Base-by-base conservation (phyloP, 257 asterid genomes). In the Ehretia macrophylla region DNA sequence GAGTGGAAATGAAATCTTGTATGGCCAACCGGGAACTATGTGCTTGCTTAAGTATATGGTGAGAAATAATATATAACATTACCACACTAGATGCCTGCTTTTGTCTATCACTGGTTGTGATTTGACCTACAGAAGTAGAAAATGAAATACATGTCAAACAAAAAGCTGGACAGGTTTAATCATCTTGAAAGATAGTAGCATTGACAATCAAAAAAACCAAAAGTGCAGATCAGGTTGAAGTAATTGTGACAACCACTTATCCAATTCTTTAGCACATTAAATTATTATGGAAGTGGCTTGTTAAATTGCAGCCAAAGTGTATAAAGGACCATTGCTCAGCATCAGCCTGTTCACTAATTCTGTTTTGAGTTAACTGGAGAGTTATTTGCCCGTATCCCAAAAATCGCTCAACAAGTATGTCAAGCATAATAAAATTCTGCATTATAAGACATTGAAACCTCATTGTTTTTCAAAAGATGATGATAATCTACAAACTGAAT, bases 31-130 rank as follows among this genome's bases (percentile, higher is more conserved):
- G 12, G 44, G 32, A 60, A 47, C 14, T 16, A 2, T 8, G 14
- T 21, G 14, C 22, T 37, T 17, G 40, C 23, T 11, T 8, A 48
- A 61, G 53, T 22, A 59, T 55, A 22, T 22, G 52, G 11, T 35
- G 63, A 70, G 60, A 67, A 57, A 48, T 55, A 62, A 62, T 20
- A 39, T n/a, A 58, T 61, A 69, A 58, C 19, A 38, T 80, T 90
- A 90, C 97, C 98, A 91, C 69, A 88, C 93, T 85, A 91, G 71
- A 68, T 85, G 81, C 73, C 87, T 79, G 81, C 73, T 51, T 72
- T 75, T 83, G 84, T 91, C 98, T 54, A 85, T 83, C 76, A 91
- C 83, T 27, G 98, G 98, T 58, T 84, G 97, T 40, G 95, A 82
- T 76, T 91, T 91, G 37, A 91, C 97, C 97, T 89, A 62, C 72